phyloP scores from a whole-genome alignment of 1,284 basidiomycete species.

The Golubevia pallescens region DNA sequence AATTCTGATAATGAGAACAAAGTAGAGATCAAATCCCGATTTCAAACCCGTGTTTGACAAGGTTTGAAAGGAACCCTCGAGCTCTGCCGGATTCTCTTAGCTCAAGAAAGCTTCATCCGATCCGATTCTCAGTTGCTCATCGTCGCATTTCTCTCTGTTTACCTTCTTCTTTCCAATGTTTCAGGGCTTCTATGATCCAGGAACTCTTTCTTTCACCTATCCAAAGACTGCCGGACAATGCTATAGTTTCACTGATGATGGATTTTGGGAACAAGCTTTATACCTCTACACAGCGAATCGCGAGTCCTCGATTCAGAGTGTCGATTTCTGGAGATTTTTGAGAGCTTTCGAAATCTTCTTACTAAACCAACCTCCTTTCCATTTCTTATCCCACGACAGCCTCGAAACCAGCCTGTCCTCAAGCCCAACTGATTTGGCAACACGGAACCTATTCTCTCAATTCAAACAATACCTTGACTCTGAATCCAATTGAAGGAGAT shows the following conservation, averaged over 20 bases:
- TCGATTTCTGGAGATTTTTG: too few species aligned
- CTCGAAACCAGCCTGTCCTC: constrained; percentile 29
- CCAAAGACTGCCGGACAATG: constrained; percentile 46
- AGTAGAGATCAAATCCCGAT: too few species aligned
- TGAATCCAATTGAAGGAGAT: constrained; percentile 41
- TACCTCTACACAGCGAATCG: constrained; percentile 45
- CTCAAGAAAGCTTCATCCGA: too few species aligned
- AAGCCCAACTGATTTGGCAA: constrained; percentile 55
- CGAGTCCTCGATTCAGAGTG: constrained; percentile 8
- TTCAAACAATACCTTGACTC: constrained; percentile 40
- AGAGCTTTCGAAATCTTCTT: too few species aligned
- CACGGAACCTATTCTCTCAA: constrained; percentile 52
- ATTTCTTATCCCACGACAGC: too few species aligned
- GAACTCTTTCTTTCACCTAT: constrained; percentile 44
- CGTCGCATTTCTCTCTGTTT: too few species aligned
- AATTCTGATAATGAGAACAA: too few species aligned
- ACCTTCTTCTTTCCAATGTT: not conserved
- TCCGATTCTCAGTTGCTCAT: too few species aligned
- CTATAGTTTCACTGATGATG: constrained; percentile 57
- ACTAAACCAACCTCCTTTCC: too few species aligned
- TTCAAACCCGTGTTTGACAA: too few species aligned
- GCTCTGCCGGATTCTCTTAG: too few species aligned
- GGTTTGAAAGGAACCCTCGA: too few species aligned
- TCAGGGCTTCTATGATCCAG: constrained; percentile 52
- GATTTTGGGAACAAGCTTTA: constrained; percentile 45